These are phyloP conservation scores for Exophiala xenobiotica DNA, from an alignment of 2,329 filamentous ascomycete species.

Conservation along the genomic window DNA sequence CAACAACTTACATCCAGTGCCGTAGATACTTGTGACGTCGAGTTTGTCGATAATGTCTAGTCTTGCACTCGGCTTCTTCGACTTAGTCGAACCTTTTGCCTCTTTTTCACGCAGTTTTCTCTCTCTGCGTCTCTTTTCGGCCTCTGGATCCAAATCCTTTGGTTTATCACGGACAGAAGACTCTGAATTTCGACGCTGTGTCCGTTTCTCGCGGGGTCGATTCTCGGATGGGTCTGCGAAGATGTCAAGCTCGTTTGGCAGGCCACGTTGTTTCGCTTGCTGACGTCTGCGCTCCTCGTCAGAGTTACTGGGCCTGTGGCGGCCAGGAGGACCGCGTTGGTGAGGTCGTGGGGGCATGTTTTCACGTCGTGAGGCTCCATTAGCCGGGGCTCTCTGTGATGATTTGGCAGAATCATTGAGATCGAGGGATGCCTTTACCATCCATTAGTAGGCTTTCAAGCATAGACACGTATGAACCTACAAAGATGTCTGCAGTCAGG, in stretches of 20 bases:
- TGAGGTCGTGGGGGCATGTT: constrained; percentile 33
- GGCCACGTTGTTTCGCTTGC: constrained; percentile 38
- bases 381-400: constrained; percentile 24
- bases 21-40: constrained; percentile 94
- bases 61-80: constrained; percentile 35
- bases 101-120: constrained; percentile 45
- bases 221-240: constrained; percentile 48
- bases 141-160: constrained; percentile 49
- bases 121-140: constrained; percentile 51
- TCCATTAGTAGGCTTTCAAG: constrained; percentile 2
- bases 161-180: constrained; percentile 58
- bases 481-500: constrained; percentile 23
- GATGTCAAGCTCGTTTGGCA: constrained; percentile 44
- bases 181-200: constrained; percentile 62
- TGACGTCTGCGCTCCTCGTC: constrained; percentile 33
- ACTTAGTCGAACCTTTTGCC: constrained; percentile 39
- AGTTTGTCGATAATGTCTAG: constrained; percentile 95
- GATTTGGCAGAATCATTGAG: constrained; percentile 26
- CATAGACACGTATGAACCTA: constrained; percentile 6
- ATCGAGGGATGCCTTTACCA: constrained; percentile 13
- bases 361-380: constrained; percentile 34
- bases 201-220: constrained; percentile 43
- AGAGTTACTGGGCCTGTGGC: constrained; percentile 37
- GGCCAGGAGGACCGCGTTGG: constrained; percentile 28
- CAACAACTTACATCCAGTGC: constrained; percentile 72